These are phyloP conservation scores for Septoria petroselini DNA, from an alignment of 2,329 filamentous ascomycete species.

Conservation along the genomic window DNA sequence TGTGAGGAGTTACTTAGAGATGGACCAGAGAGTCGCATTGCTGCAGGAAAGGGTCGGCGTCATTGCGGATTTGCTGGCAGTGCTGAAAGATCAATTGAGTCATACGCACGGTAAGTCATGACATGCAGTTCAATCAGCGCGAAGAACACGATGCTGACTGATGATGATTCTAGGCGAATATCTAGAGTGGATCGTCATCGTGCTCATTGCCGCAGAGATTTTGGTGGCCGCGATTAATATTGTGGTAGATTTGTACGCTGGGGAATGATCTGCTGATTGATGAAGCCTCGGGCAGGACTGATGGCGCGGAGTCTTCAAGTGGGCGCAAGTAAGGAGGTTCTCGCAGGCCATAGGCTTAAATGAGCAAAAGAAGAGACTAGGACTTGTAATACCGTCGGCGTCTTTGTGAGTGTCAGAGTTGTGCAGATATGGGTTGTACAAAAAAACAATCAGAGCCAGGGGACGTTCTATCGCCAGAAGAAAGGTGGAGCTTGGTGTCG, in stretches of 20 bases:
- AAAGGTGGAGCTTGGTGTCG: no score
- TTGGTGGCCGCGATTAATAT: constrained; percentile 85
- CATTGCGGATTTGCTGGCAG: constrained; percentile 86
- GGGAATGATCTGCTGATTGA: constrained; percentile 21
- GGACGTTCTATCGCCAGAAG: no score
- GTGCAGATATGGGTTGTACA: neutral
- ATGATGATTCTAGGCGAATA: constrained; percentile 41
- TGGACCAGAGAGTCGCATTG: constrained; percentile 90
- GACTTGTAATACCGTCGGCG: neutral
- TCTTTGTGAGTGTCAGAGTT: neutral
- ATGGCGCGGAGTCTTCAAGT: neutral
- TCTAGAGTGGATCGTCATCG: constrained; percentile 67
- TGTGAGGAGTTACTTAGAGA: constrained; percentile 91
- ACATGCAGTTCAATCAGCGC: constrained; percentile 36
- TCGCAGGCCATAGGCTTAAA: neutral
- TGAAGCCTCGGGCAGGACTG: neutral
- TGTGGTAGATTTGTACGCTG: constrained; percentile 84
- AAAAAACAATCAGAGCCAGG: neutral
- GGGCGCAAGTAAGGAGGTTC: neutral
- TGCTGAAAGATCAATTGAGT: constrained; percentile 91
- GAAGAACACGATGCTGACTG: neutral
- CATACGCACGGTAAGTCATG: constrained; percentile 75
- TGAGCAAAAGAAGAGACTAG: neutral
- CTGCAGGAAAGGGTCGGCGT: constrained; percentile 88
- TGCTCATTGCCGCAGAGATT: constrained; percentile 94